A percentile compares a stretch with the other conserved stretches of the same genome.
Conservation (phyloP, 441 rosid genomes). For the Adansonia madagascariensis region DNA sequence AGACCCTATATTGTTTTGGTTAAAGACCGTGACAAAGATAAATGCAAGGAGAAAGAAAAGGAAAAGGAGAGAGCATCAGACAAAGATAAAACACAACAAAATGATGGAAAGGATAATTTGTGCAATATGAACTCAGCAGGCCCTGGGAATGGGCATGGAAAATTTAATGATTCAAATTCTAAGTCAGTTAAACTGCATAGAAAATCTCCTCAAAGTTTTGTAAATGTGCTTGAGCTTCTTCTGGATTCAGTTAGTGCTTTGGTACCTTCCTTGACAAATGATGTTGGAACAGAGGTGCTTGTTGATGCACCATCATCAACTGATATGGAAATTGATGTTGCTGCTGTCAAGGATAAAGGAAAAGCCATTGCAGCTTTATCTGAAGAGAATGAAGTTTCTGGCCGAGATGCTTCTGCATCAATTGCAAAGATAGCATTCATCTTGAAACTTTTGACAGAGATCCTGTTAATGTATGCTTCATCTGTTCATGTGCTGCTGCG, state of each 20-base stretch:
- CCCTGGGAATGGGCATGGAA: slow-evolving; percentile 55
- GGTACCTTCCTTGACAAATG: slow-evolving; percentile 71
- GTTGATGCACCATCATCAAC: slow-evolving; percentile 52
- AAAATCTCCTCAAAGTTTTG: slow-evolving; percentile 83
- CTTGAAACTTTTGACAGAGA: slow-evolving; percentile 93
- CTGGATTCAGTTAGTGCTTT: slow-evolving; percentile 71
- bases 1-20: slow-evolving; percentile 84
- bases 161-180: slow-evolving; percentile 56
- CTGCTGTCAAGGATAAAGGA: slow-evolving; percentile 83
- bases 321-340: slow-evolving; percentile 94
- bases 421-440: slow-evolving; percentile 89
- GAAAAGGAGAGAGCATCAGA: slow-evolving; percentile 71
- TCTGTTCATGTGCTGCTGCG: slow-evolving; percentile 84
- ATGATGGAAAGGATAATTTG: slow-evolving; percentile 66
- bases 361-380: slow-evolving; percentile 73
- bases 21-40: slow-evolving; percentile 91
- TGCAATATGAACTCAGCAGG: slow-evolving; percentile 41
- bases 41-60: slow-evolving; percentile 73
- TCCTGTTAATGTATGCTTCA: slow-evolving; percentile 82
- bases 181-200: slow-evolving; percentile 76
- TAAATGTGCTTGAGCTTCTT: slow-evolving; percentile 85
- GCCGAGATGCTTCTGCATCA: slow-evolving; percentile 71
- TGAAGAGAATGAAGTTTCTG: slow-evolving; percentile 57
- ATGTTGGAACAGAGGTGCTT: slow-evolving; percentile 38
- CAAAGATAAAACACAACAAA: slow-evolving; percentile 59